These are phyloP conservation scores for Orbilia javanica DNA, from an alignment of 2,329 filamentous ascomycete species.

Conservation along the genomic window DNA sequence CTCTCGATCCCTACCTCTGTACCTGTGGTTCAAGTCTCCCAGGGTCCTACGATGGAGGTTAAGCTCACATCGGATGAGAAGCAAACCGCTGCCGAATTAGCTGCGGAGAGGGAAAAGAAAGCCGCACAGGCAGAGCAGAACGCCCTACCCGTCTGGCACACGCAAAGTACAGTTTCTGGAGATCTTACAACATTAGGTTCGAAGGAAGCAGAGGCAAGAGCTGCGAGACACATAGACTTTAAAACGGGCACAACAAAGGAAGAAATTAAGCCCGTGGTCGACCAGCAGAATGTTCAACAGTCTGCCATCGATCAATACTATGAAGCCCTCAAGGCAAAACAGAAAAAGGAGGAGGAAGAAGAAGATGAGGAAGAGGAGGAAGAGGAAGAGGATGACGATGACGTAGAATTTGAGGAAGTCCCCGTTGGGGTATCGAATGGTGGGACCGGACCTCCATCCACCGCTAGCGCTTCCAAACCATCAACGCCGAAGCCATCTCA, in stretches of 20 bases:
- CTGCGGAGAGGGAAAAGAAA: constrained; percentile 68
- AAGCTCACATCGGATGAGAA: constrained; percentile 68
- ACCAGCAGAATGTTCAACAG: constrained; percentile 58
- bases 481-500: constrained; percentile 50
- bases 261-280: constrained; percentile 58
- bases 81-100: constrained; percentile 68
- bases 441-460: constrained; percentile 63
- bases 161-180: constrained; percentile 67
- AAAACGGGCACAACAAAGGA: constrained; percentile 62
- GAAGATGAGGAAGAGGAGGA: constrained; percentile 67
- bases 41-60: constrained; percentile 66
- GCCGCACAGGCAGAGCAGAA: constrained; percentile 69
- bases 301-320: constrained; percentile 62
- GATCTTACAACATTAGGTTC: constrained; percentile 61
- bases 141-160: constrained; percentile 70
- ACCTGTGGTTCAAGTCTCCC: constrained; percentile 10
- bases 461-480: constrained; percentile 63
- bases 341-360: constrained; percentile 65
- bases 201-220: constrained; percentile 61
- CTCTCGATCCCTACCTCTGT: constrained; percentile 50
- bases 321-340: constrained; percentile 63
- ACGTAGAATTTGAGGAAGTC: constrained; percentile 67
- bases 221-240: constrained; percentile 60
- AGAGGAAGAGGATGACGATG: constrained; percentile 65
- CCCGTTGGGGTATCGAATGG: constrained; percentile 64